phyloP scores from a whole-genome alignment of 2,329 filamentous ascomycete species.

The Stachybotrys elegans region DNA sequence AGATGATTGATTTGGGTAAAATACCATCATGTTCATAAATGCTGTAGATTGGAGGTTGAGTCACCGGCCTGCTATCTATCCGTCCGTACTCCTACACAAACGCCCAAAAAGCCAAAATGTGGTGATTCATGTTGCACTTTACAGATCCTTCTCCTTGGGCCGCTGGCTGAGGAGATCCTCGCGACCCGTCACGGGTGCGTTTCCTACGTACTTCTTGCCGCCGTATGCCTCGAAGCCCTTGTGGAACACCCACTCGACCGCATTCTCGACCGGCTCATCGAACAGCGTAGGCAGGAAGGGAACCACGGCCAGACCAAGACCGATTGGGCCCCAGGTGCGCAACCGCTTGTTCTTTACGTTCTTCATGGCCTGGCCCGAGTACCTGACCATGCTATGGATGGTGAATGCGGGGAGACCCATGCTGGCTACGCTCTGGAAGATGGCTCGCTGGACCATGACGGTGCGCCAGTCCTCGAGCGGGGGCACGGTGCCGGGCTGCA shows the following conservation, averaged over 20 bases:
- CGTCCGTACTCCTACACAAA: no score
- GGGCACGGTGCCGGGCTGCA: constrained; percentile 42
- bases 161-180: constrained; percentile 33
- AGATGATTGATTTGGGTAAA: no score
- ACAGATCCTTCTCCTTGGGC: constrained; percentile 43
- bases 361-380: constrained; percentile 84
- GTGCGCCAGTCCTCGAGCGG: constrained; percentile 85
- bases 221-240: constrained; percentile 71
- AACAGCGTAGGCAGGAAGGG: constrained; percentile 82
- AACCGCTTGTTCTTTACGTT: constrained; percentile 69
- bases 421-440: constrained; percentile 86
- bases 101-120: no score
- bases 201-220: constrained; percentile 51
- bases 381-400: constrained; percentile 87
- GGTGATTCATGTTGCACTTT: no score
- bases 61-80: no score
- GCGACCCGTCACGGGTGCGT: constrained; percentile 49
- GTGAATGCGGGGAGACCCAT: constrained; percentile 95
- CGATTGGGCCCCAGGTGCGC: constrained; percentile 86
- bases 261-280: constrained; percentile 87
- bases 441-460: constrained; percentile 83
- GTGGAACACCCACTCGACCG: constrained; percentile 87
- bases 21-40: no score
- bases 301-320: constrained; percentile 71
- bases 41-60: no score